phyloP scores from a whole-genome alignment of 148 eudicot genomes.

The Simmondsia chinensis region DNA sequence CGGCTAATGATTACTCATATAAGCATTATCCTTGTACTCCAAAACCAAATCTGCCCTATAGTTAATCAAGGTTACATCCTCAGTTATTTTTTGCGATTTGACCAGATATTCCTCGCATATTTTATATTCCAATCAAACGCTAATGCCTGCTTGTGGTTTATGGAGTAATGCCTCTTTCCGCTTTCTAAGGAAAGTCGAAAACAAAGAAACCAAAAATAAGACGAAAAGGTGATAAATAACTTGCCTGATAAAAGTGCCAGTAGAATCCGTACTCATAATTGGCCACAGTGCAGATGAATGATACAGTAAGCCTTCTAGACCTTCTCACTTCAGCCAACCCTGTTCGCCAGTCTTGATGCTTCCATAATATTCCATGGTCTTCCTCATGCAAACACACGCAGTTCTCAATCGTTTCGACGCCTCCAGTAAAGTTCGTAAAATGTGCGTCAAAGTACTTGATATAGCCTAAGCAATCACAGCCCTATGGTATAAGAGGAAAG shows the following conservation, averaged over 20 bases:
- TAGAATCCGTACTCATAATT: constrained; percentile 97
- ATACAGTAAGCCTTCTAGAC: constrained; percentile 83
- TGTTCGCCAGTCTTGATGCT: constrained; percentile 99
- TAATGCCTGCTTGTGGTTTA: too few relatives aligned
- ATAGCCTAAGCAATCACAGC: constrained; percentile 92
- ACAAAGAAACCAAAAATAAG: background rate
- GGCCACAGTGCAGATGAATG: constrained; percentile 95
- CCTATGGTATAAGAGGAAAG: constrained; percentile 33
- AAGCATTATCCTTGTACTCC: too few relatives aligned
- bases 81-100: too few relatives aligned
- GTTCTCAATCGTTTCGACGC: constrained; percentile 92
- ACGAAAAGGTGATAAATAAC: constrained; percentile 11
- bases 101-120: too few relatives aligned
- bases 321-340: constrained; percentile 94
- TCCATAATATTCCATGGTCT: constrained; percentile 97
- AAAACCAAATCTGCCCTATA: too few relatives aligned
- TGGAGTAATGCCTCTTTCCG: too few relatives aligned
- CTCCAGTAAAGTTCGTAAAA: constrained; percentile 90
- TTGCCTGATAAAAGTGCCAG: constrained; percentile 99
- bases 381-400: constrained; percentile 97
- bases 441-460: constrained; percentile 94
- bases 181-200: background rate
- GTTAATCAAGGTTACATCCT: too few relatives aligned
- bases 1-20: too few relatives aligned
- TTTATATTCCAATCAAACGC: too few relatives aligned